A percentile compares a stretch with the other conserved stretches of the same genome.
Conservation (phyloP, 139 green algal species). For the Chlorella vulgaris region DNA sequence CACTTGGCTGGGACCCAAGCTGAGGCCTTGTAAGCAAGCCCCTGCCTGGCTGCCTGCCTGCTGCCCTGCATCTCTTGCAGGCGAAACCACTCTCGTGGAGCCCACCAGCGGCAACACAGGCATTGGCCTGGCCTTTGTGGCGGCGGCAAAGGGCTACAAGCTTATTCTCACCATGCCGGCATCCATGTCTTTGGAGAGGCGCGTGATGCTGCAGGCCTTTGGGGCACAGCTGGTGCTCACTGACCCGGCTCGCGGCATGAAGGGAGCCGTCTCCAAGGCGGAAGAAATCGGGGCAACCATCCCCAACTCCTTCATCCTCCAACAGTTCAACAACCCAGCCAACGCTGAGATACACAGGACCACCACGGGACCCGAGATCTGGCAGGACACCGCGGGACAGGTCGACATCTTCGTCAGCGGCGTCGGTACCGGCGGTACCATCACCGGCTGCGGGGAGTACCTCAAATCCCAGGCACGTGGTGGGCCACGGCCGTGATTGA, state of each 20-base stretch:
- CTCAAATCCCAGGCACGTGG: slow-evolving; percentile 60
- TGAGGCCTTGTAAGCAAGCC: no score
- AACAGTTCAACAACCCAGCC: slow-evolving; percentile 76
- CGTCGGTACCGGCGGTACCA: slow-evolving; percentile 91
- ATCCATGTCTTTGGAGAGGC: slow-evolving; percentile 95
- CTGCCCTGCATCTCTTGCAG: slow-evolving; percentile 8
- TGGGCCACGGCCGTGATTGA: not conserved
- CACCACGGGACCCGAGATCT: slow-evolving; percentile 90
- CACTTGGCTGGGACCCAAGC: no score
- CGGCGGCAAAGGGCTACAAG: slow-evolving; percentile 93
- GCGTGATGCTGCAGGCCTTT: slow-evolving; percentile 93
- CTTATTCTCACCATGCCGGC: slow-evolving; percentile 99
- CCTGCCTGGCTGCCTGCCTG: not conserved
- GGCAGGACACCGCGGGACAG: slow-evolving; percentile 46
- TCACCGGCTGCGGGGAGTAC: slow-evolving; percentile 81
- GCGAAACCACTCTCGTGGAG: slow-evolving; percentile 78
- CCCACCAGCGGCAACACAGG: slow-evolving; percentile 96
- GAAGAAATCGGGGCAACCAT: slow-evolving; percentile 85
- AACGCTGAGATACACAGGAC: slow-evolving; percentile 78
- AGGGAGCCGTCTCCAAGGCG: slow-evolving; percentile 58
- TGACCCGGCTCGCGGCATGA: slow-evolving; percentile 79
- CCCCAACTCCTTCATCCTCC: slow-evolving; percentile 54
- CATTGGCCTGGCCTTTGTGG: slow-evolving; percentile 96
- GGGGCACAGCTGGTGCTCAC: slow-evolving; percentile 77
- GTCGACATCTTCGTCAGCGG: slow-evolving; percentile 85